Base-by-base conservation (phyloP, 139 green algal species). In the Zygnema circumcarinatum region DNA sequence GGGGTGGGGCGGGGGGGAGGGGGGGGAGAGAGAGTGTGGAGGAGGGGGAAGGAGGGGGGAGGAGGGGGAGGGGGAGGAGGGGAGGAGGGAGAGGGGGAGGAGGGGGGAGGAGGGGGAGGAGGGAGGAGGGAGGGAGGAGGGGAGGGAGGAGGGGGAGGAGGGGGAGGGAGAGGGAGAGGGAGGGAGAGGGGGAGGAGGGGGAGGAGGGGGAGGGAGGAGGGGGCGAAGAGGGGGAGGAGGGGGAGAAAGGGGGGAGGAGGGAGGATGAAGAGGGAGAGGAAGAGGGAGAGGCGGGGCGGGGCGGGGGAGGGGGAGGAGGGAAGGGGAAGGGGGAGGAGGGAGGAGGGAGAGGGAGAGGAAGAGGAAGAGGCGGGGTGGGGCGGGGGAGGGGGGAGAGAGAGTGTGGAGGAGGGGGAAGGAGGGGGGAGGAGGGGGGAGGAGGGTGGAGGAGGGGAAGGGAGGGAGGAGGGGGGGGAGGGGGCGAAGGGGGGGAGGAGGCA, bases 391-490 rank as follows among this genome's bases (percentile, higher is more conserved):
- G 32, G 32, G 75, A 72, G 47, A 68, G 33, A 11, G 32, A 38
- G 31, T 83, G 20, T 33, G 2, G 7, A 78, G 16, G 69, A 78
- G n/a, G n/a, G 72, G 29, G 72, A 16, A 79, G 72, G 25, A 72
- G 54, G 25, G 72, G 72, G 38, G 21, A 21, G 29, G 72, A 79
- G 16, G 72, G 22, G 21, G 16, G 72, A 20, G 16, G 2, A 47
- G 20, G 41, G 25, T 85, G 16, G 69, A 78, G 69, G 69, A 78
- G 40, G n/a, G 79, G n/a, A 79, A 86, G 2, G n/a, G 40, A 79
- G 47, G 47, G 0, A 41, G n/a, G 42, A 7, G 36, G 1, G 40
- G 1, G 1, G 0, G 47, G 22, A 39, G 52, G 16, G 79, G n/a
- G 41, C 2, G 41, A 79, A 40, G 1, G 1, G 0, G 11, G 40